Base-by-base conservation (phyloP, 148 eudicot genomes). In the Vaccinium myrtillus region DNA sequence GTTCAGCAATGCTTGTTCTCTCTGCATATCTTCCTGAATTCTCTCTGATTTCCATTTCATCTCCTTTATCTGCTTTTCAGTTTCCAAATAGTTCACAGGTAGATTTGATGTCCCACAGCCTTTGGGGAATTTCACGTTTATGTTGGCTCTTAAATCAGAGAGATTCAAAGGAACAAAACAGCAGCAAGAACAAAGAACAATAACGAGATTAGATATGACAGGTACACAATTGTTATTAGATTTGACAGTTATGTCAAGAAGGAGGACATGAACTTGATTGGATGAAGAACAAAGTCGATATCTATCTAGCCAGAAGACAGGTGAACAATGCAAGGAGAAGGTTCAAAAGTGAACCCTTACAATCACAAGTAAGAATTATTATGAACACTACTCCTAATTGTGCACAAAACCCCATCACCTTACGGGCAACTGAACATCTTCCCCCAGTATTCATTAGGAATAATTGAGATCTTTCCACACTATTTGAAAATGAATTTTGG, bases 11-110 rank as follows among this genome's bases (percentile, higher is more conserved):
- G 88, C 84, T 56, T 93, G 94, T 79, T 92, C 99, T 88, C 99
- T 94, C 70, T 89, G 91, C 43, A 91, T 86, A 86, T 95, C 98
- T 43, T 93, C 98, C 80, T 63, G 79, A 36, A 90, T n/a, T 85
- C 91, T 90, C 74, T 89, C 93, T 90, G 69, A 88, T 87, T 90
- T 89, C 96, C 96, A 94, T 80, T 89, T 91, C 87, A 78, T 86
- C 86, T 90, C 91, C 92, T 92, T 93, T 12, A 97, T 80, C 88
- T 78, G 88, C 14, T 87, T 91, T 91, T 94, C 96, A 81, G 80
- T 88, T 70, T 90, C 94, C 70, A 75, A 78, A 85, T 87, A 90
- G 50, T 73, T 83, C 55, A 81, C 89, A 36, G 94, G 88, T 63
- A 88, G 86, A 77, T 84, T 77, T 25, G 87, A 78, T 27, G 50